phyloP scores from a whole-genome alignment of 2,329 filamentous ascomycete species.

The Cryoendolithus antarcticus region DNA sequence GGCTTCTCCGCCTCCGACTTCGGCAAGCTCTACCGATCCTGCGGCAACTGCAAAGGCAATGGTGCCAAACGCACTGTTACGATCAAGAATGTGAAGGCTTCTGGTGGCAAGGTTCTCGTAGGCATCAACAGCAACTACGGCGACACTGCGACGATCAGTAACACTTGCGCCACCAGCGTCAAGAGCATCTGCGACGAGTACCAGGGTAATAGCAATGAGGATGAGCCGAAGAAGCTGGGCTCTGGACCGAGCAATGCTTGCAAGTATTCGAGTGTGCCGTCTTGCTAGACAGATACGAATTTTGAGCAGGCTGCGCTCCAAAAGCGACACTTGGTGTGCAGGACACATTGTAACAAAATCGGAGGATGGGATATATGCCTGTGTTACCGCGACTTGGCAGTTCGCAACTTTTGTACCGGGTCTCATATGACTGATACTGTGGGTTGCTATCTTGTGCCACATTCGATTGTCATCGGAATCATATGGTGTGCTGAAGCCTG shows the following conservation, averaged over 20 bases:
- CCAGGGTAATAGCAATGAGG: conserved; percentile 4
- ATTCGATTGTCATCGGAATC: too few species aligned
- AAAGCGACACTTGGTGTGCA: too few species aligned
- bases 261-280: conserved; percentile 5
- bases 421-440: too few species aligned
- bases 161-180: conserved; percentile 5
- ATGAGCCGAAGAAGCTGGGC: conserved; percentile 4
- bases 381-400: too few species aligned
- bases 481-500: too few species aligned
- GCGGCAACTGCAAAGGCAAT: conserved; percentile 6
- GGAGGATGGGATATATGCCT: too few species aligned
- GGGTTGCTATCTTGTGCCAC: too few species aligned
- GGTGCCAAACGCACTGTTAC: conserved; percentile 4
- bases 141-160: conserved; percentile 3
- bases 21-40: conserved; percentile 4
- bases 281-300: conserved; percentile 6
- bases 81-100: conserved; percentile 6
- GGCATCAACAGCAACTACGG: conserved; percentile 7
- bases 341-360: too few species aligned
- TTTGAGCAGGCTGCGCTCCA: too few species aligned
- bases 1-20: conserved; percentile 4
- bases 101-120: conserved; percentile 3
- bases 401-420: too few species aligned
- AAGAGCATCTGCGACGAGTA: conserved; percentile 4
- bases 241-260: conserved; percentile 4